Evolutionary conservation across 1,139 yeast genomes (phyloP).

Genomic region (Ashbya aceris): DNA sequence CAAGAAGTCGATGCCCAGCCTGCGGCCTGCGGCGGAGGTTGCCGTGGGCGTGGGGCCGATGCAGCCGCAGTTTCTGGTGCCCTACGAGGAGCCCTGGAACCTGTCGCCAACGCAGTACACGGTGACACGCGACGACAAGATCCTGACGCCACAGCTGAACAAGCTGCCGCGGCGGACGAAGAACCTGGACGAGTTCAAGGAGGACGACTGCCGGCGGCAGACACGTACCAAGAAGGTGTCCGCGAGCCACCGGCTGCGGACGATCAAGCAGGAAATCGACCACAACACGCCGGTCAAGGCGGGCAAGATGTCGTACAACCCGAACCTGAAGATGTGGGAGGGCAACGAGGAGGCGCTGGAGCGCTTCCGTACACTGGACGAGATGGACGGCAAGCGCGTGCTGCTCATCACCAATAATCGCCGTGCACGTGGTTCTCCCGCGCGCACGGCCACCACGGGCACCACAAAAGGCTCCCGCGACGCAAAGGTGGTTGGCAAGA

Average conservation of each 20-base stretch:
- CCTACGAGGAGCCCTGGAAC: slow-evolving; percentile 11
- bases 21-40: slow-evolving; percentile 10
- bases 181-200: slow-evolving; percentile 22
- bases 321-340: slow-evolving; percentile 45
- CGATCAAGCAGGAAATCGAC: slow-evolving; percentile 29
- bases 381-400: slow-evolving; percentile 17
- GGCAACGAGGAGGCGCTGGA: slow-evolving; percentile 49
- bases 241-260: slow-evolving; percentile 17
- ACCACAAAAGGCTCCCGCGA: slow-evolving; percentile 1
- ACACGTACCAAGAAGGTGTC: slow-evolving; percentile 1
- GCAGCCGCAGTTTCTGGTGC: slow-evolving; percentile 18
- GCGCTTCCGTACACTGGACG: slow-evolving; percentile 33
- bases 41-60: slow-evolving; percentile 11
- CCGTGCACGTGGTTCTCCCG: slow-evolving; percentile 5
- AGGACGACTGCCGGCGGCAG: slow-evolving; percentile 8
- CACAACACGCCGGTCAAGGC: slow-evolving; percentile 27
- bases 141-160: slow-evolving; percentile 24
- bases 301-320: slow-evolving; percentile 43
- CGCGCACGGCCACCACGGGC: slow-evolving; percentile 1
- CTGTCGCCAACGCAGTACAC: slow-evolving; percentile 24
- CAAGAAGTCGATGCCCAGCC: slow-evolving; percentile 24
- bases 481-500: slow-evolving; percentile 34
- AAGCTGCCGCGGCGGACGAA: slow-evolving; percentile 18
- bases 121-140: slow-evolving; percentile 20
- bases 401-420: slow-evolving; percentile 17